Evolutionary conservation across 2,329 filamentous ascomycete species (phyloP).

Genomic region (Aspergillus sp.): DNA sequence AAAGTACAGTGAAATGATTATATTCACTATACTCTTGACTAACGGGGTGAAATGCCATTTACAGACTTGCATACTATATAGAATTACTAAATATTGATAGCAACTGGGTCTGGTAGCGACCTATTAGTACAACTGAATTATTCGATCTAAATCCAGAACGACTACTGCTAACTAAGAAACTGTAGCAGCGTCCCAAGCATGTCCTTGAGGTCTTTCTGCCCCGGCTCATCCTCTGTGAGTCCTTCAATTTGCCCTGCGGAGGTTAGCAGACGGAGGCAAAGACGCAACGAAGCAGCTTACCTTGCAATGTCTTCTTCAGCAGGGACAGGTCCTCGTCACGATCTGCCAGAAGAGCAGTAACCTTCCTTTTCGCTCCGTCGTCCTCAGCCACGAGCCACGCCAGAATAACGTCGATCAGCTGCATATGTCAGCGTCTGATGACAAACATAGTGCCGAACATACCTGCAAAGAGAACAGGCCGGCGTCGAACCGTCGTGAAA

Average conservation of each 20-base stretch:
- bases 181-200: constrained; percentile 54
- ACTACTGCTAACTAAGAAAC: constrained; percentile 24
- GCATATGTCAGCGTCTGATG: constrained; percentile 4
- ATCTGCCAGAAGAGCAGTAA: constrained; percentile 56
- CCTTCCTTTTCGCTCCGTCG: constrained; percentile 57
- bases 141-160: too few species aligned
- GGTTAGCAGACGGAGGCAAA: constrained; percentile 10
- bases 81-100: too few species aligned
- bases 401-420: constrained; percentile 68
- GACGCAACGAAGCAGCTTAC: constrained; percentile 22
- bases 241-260: constrained; percentile 51
- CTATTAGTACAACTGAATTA: too few species aligned
- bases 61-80: too few species aligned
- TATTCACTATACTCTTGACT: too few species aligned
- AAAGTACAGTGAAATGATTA: too few species aligned
- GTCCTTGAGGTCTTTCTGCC: constrained; percentile 47
- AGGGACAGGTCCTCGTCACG: constrained; percentile 56
- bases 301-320: constrained; percentile 59
- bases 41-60: too few species aligned
- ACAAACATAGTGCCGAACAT: constrained; percentile 4
- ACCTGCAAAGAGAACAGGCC: constrained; percentile 72
- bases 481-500: constrained; percentile 67
- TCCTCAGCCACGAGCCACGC: constrained; percentile 93
- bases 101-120: too few species aligned
- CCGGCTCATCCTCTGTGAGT: constrained; percentile 47